Evolutionary conservation across 2,329 filamentous ascomycete species (phyloP), one percentile per base, ranked within the genome.

Genomic region (Alternaria brassicae): DNA sequence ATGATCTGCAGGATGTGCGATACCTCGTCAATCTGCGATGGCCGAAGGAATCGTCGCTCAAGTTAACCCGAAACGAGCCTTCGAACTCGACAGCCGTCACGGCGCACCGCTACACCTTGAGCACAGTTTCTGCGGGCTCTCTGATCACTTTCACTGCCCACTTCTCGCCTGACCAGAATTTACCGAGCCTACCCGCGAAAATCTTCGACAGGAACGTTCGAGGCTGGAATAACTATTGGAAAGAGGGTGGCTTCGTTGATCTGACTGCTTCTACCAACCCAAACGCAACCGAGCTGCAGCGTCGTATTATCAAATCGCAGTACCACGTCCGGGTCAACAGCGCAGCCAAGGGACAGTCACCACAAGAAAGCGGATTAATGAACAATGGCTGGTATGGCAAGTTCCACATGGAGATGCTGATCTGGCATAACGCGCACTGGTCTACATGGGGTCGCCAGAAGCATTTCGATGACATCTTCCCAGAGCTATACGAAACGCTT

Each of bases 351-450:
- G 78, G 79, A 45, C 80, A 82, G 2, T 78, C 81, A 1, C 81
- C 82, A 0, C 83, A 85, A 67, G 81, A 72, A 59, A 70, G 68
- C 66, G 82, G 82, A 3, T 73, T 85, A 12, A 80, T 82, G 40
- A 85, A 84, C 58, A 75, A 85, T 67, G 80, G 83, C 13, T 85
- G 83, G 83, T 84, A 84, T 56, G 83, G 83, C 30, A 84, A 83
- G 55, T 63, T 30, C 13, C 47, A 36, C 19, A 23, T 30, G 6
- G 17, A 41, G 15, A 44, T 40, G 27, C 1, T 28, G 69, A 84
- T 34, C 85, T 50, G 83, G 84, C 82, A 85, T 67, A 72, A 77
- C 2, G 74, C 80, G n/a, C 83, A 83, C 32, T 85, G 83, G 69
- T 78, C 77, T 6, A 78, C 79, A 25, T 84, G 82, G 82, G 76